Base-by-base conservation (phyloP, 208 protist species). In the Acanthamoeba royreba region DNA sequence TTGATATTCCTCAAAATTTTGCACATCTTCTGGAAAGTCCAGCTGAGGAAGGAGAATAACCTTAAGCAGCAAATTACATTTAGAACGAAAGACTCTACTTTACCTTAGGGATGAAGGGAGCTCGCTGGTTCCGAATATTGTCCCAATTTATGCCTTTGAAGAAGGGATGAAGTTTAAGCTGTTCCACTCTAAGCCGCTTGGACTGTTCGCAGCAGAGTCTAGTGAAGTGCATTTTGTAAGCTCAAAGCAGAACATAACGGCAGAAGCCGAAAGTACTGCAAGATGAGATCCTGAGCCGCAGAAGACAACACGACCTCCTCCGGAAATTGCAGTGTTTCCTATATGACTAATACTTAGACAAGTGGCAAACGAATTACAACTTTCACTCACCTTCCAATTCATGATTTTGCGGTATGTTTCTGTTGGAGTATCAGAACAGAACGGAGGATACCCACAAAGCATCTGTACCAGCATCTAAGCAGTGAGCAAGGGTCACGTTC, bases 401-500 rank as follows among this genome's bases (percentile, higher is more conserved):
- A 89, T 89, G 81, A 89, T 89, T 40, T 89, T 89, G 31, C 81
- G 45, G 28, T 89, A 89, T 25, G 81, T 89, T 49, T 89, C 81
- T 33, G 81, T 89, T 4, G 81, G 81, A 31, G 81, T 89, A 43
- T 89, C 81, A 9, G 81, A 89, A n/a, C 81, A 89, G 81, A 89
- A 89, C 22, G 81, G 81, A 3, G 81, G 81, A 19, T 89, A 89
- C 0, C 81, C 81, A 49, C 81, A 89, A n/a, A 89, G 47, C 81
- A 89, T 89, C 81, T 89, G 17, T 2, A 79, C 8, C 79, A 61
- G 5, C 7, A 58, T 35, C 55, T 66, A 4, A 17, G 11, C 55
- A 7, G 55, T 8, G 15, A 1, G n/a, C n/a, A n/a, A n/a, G n/a
- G n/a, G n/a, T n/a, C n/a, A n/a, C n/a, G n/a, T n/a, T n/a, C n/a